A percentile compares a stretch with the other conserved stretches of the same genome.
phyloP scores from a whole-genome alignment of 2,329 filamentous ascomycete species.

The Paraphaeosphaeria minitans region DNA sequence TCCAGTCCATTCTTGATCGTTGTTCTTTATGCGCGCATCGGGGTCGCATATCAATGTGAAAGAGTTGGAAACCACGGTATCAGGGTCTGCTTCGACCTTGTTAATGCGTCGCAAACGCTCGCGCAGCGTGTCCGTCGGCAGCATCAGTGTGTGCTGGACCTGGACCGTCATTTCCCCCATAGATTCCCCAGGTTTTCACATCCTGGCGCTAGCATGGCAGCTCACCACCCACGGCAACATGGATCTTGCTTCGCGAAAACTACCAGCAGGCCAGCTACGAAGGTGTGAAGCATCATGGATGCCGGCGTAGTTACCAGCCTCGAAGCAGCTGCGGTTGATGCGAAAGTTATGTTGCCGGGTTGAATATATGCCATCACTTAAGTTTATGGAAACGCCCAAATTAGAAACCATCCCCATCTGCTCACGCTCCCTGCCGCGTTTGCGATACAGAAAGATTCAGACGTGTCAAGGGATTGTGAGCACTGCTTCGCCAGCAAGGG shows the following conservation, averaged over 20 bases:
- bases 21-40: neutral
- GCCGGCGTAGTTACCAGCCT: neutral
- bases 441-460: neutral
- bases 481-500: neutral
- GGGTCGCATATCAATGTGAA: neutral
- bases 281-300: neutral
- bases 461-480: neutral
- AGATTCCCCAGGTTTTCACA: neutral
- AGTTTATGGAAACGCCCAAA: neutral
- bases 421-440: neutral
- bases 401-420: neutral
- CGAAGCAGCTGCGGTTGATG: neutral
- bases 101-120: neutral
- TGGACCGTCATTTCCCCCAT: neutral
- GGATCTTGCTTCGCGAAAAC: neutral
- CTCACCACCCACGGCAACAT: neutral
- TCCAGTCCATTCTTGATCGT: neutral
- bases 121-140: neutral
- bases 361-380: neutral
- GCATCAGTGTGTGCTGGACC: neutral
- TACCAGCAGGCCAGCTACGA: neutral
- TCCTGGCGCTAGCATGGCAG: neutral
- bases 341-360: neutral
- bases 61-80: conserved; percentile 1
- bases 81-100: neutral